phyloP scores from a whole-genome alignment of 805 yeast genomes.

The Cyberlindnera misumaiensis region DNA sequence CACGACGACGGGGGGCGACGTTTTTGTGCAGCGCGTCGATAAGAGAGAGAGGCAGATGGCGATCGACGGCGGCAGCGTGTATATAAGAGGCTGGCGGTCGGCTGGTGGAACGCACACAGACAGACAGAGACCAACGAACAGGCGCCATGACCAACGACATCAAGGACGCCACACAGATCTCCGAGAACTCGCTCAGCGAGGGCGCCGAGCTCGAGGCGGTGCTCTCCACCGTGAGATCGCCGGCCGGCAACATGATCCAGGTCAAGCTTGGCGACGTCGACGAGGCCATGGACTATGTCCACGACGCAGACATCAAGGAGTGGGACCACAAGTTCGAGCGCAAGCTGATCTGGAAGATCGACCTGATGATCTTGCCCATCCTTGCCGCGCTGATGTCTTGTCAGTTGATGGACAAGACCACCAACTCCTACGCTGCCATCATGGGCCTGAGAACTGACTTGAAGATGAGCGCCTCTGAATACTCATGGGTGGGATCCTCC shows the following conservation, averaged over 20 bases:
- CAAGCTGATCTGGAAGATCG: conserved; percentile 32
- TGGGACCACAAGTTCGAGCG: conserved; percentile 16
- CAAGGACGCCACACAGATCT: conserved; percentile 2
- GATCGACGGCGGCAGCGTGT: no score
- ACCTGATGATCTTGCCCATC: conserved; percentile 31
- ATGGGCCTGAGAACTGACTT: conserved; percentile 42
- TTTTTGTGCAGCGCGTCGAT: no score
- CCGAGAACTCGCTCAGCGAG: conserved; percentile 3
- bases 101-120: no score
- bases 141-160: conserved; percentile 1
- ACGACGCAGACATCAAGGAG: conserved; percentile 11
- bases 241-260: conserved; percentile 21
- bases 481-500: conserved; percentile 51
- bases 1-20: no score
- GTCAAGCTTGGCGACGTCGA: conserved; percentile 31
- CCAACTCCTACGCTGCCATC: conserved; percentile 39
- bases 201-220: conserved; percentile 6
- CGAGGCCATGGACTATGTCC: conserved; percentile 30
- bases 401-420: conserved; percentile 36
- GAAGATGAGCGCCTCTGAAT: conserved; percentile 36
- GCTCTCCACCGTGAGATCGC: conserved; percentile 22
- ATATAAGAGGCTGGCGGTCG: no score
- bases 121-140: no score
- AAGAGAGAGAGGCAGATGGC: no score
- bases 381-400: conserved; percentile 29